phyloP scores from a whole-genome alignment of 2,329 filamentous ascomycete genomes.

The Tolypocladium nubicola region DNA sequence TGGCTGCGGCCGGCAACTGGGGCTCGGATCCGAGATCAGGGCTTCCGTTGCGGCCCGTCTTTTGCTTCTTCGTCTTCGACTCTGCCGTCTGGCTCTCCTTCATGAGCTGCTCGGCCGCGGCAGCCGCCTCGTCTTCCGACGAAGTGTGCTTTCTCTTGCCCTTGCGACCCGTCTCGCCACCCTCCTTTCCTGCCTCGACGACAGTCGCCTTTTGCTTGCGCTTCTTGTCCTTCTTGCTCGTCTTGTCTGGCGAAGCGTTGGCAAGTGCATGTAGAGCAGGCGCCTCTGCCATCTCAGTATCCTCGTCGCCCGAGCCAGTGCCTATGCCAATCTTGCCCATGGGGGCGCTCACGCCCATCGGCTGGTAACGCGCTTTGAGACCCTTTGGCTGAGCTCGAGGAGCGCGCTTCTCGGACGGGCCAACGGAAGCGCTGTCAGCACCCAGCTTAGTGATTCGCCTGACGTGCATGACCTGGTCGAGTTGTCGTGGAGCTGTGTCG shows the following conservation, averaged over 20 bases:
- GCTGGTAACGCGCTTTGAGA: conserved; percentile 56
- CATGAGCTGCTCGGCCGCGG: conserved; percentile 22
- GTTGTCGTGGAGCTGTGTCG: conserved; percentile 20
- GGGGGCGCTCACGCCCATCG: conserved; percentile 42
- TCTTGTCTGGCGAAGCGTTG: conserved; percentile 11
- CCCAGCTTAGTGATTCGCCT: conserved; percentile 50
- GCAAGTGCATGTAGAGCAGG: conserved; percentile 13
- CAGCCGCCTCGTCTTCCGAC: conserved; percentile 26
- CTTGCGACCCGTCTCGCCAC: conserved; percentile 15
- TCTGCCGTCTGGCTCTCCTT: conserved; percentile 21
- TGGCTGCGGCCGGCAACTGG: conserved; percentile 9
- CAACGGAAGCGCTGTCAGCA: conserved; percentile 22
- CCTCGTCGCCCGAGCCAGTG: conserved; percentile 24
- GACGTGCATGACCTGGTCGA: conserved; percentile 54
- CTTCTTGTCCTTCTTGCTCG: conserved; percentile 20
- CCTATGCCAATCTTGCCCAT: conserved; percentile 29
- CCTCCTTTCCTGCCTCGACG: background rate
- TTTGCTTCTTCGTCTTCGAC: conserved; percentile 31
- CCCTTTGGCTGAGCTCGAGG: conserved; percentile 57
- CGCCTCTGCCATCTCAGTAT: conserved; percentile 32
- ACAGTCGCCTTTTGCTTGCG: background rate
- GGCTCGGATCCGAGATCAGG: conserved; percentile 23
- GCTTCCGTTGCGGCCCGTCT: conserved; percentile 19
- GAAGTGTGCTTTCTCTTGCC: conserved; percentile 25
- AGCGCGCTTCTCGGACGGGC: conserved; percentile 36